Evolutionary conservation across 129 eudicot genomes (phyloP).

Genomic region (Kitagawia praeruptora): DNA sequence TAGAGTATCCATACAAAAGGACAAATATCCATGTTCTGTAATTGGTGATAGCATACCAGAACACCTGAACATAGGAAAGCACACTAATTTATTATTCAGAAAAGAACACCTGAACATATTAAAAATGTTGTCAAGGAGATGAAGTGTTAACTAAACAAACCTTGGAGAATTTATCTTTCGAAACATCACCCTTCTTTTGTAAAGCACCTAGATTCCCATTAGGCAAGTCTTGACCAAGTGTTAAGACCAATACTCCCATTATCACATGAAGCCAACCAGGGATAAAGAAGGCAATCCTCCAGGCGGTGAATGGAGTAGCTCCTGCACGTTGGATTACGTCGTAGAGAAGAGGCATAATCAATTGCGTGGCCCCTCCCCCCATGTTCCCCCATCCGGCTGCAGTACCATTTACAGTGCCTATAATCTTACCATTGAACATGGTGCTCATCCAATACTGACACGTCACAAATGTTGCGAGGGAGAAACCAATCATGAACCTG

Average conservation of each 20-base stretch:
- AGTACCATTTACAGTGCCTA: slow-evolving; percentile 63
- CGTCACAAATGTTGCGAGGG: slow-evolving; percentile 1
- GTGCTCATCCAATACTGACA: slow-evolving; percentile 12
- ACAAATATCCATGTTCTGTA: slow-evolving; percentile 78
- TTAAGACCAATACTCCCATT: slow-evolving; percentile 63
- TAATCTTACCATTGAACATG: slow-evolving; percentile 38
- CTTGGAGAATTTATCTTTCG: slow-evolving; percentile 60
- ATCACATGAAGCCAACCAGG: slow-evolving; percentile 67
- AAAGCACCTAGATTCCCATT: slow-evolving; percentile 73
- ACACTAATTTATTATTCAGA: neutral
- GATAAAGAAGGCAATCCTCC: slow-evolving; percentile 73
- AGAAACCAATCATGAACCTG: slow-evolving; percentile 40
- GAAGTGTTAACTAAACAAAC: slow-evolving; percentile 14
- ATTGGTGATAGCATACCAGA: slow-evolving; percentile 55
- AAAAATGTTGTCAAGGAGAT: neutral
- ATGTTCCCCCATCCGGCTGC: slow-evolving; percentile 92
- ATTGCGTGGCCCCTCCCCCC: slow-evolving; percentile 83
- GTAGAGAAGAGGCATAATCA: slow-evolving; percentile 62
- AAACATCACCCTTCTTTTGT: slow-evolving; percentile 72
- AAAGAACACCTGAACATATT: too few relatives aligned
- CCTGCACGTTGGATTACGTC: slow-evolving; percentile 47
- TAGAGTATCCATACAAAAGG: slow-evolving; percentile 62
- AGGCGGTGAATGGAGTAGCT: slow-evolving; percentile 57
- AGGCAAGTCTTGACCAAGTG: slow-evolving; percentile 80
- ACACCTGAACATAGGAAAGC: slow-evolving; percentile 17